Evolutionary conservation across 768 basidiomycete species (phyloP).

Genomic region (Serendipita indica): DNA sequence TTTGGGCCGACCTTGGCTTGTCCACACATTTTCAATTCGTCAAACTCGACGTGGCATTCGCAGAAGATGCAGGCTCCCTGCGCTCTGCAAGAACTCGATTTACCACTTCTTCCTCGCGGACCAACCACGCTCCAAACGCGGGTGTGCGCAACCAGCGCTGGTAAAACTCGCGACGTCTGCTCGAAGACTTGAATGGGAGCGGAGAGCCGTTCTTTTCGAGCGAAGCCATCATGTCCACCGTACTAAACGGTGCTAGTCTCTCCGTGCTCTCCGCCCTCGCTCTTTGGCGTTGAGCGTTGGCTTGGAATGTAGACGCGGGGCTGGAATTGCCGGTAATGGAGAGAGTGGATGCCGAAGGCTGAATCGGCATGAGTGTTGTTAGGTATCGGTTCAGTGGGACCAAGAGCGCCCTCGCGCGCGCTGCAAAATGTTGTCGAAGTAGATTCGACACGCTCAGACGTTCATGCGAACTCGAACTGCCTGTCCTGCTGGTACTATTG

Average conservation of each 20-base stretch:
- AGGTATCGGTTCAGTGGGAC: slow-evolving; percentile 87
- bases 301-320: slow-evolving; percentile 21
- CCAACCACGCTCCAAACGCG: slow-evolving; percentile 68
- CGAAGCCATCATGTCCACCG: slow-evolving; percentile 52
- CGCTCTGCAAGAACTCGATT: not conserved
- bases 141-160: slow-evolving; percentile 61
- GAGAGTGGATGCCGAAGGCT: too few species aligned
- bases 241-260: slow-evolving; percentile 50
- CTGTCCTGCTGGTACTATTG: too few species aligned
- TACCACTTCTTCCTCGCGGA: slow-evolving; percentile 45
- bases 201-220: slow-evolving; percentile 54
- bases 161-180: slow-evolving; percentile 59
- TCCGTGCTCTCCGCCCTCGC: too few species aligned
- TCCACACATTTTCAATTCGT: too few species aligned
- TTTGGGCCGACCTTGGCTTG: too few species aligned
- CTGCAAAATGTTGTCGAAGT: slow-evolving; percentile 68
- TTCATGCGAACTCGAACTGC: too few species aligned
- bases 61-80: not conserved
- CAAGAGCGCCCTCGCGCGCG: slow-evolving; percentile 71
- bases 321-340: slow-evolving; percentile 27
- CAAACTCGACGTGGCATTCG: too few species aligned
- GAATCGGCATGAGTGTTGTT: slow-evolving; percentile 70
- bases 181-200: slow-evolving; percentile 56
- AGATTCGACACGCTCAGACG: slow-evolving; percentile 40
- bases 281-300: slow-evolving; percentile 14